Conservation (phyloP, 768 basidiomycete genomes). For the Rhizopogon rudus region DNA sequence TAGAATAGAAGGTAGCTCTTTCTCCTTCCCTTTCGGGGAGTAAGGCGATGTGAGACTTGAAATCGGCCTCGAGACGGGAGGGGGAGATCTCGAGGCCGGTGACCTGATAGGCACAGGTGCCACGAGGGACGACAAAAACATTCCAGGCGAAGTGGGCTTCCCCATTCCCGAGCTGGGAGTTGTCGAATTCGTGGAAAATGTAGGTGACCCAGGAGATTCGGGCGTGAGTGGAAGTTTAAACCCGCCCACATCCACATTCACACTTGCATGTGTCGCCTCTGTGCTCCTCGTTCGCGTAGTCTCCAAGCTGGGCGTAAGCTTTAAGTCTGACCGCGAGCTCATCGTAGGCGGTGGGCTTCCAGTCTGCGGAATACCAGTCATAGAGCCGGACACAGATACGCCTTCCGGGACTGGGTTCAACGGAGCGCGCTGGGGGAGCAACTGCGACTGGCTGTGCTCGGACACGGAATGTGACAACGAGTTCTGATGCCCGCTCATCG, state of each 20-base stretch:
- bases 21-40: slow-evolving; percentile 21
- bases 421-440: background rate
- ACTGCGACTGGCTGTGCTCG: background rate
- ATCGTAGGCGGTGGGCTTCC: slow-evolving; percentile 25
- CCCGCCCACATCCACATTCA: slow-evolving; percentile 22
- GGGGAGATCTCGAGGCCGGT: slow-evolving; percentile 13
- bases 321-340: slow-evolving; percentile 36
- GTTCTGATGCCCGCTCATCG: background rate
- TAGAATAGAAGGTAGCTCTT: slow-evolving; percentile 29
- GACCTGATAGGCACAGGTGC: slow-evolving; percentile 8
- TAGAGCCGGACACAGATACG: slow-evolving; percentile 7
- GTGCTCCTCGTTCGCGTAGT: slow-evolving; percentile 13
- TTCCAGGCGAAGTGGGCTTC: background rate
- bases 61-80: slow-evolving; percentile 18
- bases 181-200: background rate
- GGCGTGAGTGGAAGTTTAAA: slow-evolving; percentile 28
- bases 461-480: background rate
- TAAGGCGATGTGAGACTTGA: slow-evolving; percentile 34
- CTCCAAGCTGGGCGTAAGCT: slow-evolving; percentile 25
- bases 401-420: slow-evolving; percentile 12
- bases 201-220: slow-evolving; percentile 13
- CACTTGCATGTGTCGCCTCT: slow-evolving; percentile 12
- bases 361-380: slow-evolving; percentile 12
- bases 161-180: background rate
- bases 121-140: background rate